Conservation (phyloP, 2,329 filamentous ascomycete species). For the Arthrobotrys pseudoclavata region DNA sequence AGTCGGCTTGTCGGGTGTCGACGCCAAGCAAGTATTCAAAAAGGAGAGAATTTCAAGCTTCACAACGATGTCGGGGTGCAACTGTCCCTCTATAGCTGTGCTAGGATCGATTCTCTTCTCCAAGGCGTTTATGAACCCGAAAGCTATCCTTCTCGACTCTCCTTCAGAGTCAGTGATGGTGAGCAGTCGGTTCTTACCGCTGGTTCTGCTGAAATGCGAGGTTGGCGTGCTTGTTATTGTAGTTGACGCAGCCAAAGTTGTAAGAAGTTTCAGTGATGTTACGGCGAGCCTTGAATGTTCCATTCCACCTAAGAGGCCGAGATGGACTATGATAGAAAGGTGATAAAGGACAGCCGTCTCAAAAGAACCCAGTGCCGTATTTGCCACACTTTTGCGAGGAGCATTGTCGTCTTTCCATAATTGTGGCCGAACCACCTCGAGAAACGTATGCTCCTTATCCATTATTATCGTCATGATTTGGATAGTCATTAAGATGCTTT, state of each 20-base stretch:
- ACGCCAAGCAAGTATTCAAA: conserved; percentile 81
- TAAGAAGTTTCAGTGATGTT: conserved; percentile 82
- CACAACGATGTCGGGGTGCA: conserved; percentile 69
- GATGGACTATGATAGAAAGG: conserved; percentile 80
- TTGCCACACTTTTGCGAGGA: conserved; percentile 75
- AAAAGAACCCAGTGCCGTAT: conserved; percentile 85
- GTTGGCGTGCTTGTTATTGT: conserved; percentile 77
- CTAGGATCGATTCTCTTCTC: conserved; percentile 54
- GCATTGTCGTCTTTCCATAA: conserved; percentile 76
- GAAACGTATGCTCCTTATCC: conserved; percentile 89
- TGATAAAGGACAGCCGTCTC: conserved; percentile 91
- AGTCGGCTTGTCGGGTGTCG: conserved; percentile 81
- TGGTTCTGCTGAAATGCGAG: conserved; percentile 74
- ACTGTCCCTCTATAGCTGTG: conserved; percentile 36
- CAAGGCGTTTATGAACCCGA: conserved; percentile 63
- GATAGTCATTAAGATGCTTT: conserved; percentile 82
- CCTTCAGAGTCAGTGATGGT: conserved; percentile 87
- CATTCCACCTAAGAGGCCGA: conserved; percentile 88
- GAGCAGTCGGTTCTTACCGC: conserved; percentile 83
- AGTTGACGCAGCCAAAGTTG: conserved; percentile 86
- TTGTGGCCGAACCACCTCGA: conserved; percentile 85
- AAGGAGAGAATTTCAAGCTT: conserved; percentile 90
- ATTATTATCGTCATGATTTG: conserved; percentile 86
- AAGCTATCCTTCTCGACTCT: conserved; percentile 83
- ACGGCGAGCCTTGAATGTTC: conserved; percentile 85